A percentile compares a stretch with the other conserved stretches of the same genome.
Conservation (phyloP, 108 stramenopile genomes). For the Stephanodiscus triporus region DNA sequence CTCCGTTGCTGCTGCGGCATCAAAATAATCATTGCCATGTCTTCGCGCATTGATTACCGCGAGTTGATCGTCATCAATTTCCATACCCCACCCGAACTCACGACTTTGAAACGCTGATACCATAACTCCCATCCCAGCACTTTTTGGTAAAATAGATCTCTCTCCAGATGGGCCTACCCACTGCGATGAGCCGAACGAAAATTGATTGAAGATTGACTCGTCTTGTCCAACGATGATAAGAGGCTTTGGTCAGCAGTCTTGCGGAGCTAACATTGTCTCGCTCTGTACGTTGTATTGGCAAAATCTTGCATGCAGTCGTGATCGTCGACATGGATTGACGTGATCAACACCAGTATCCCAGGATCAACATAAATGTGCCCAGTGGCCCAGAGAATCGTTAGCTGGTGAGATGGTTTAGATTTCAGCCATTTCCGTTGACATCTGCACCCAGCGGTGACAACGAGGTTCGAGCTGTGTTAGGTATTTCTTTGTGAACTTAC, state of each 20-base stretch:
- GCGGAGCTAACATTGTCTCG: neutral
- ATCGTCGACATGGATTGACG: too few species aligned
- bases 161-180: neutral
- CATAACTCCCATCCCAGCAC: neutral
- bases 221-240: constrained; percentile 8
- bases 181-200: neutral
- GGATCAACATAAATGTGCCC: too few species aligned
- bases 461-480: too few species aligned
- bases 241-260: neutral
- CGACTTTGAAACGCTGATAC: neutral
- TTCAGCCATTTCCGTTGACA: too few species aligned
- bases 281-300: too few species aligned
- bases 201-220: constrained; percentile 1
- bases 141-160: neutral
- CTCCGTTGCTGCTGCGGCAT: neutral
- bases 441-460: neutral
- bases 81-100: constrained; percentile 11
- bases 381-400: too few species aligned
- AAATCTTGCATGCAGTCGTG: too few species aligned
- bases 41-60: neutral
- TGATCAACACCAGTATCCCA: too few species aligned
- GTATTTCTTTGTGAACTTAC: too few species aligned
- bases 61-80: neutral
- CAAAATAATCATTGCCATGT: constrained; percentile 3
- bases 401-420: too few species aligned